Conservation (phyloP, 352 stramenopile species). For the Phytophthora constricta region DNA sequence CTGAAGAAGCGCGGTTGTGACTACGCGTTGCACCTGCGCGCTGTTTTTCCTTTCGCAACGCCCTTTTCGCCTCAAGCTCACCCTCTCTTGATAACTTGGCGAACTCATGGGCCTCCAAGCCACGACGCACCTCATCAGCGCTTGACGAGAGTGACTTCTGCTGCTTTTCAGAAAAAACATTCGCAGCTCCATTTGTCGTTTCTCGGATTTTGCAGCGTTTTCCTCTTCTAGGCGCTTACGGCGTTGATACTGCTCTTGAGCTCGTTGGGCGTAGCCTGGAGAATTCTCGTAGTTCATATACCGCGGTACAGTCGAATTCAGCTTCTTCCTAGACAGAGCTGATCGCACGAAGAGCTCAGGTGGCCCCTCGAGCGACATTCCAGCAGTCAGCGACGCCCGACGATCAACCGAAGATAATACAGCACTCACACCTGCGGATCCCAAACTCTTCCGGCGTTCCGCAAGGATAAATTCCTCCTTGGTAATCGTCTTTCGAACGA, state of each 20-base stretch:
- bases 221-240: constrained; percentile 70
- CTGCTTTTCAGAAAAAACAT: constrained; percentile 54
- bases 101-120: constrained; percentile 61
- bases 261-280: constrained; percentile 49
- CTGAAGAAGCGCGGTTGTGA: constrained; percentile 4
- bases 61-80: constrained; percentile 23
- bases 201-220: constrained; percentile 64
- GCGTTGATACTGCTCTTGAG: constrained; percentile 65
- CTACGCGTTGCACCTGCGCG: constrained; percentile 9
- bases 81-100: constrained; percentile 38
- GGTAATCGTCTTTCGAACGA: constrained; percentile 39
- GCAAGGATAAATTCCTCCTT: constrained; percentile 46
- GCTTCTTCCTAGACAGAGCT: constrained; percentile 46
- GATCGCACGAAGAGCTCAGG: constrained; percentile 41
- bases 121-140: constrained; percentile 60
- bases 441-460: constrained; percentile 54
- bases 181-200: constrained; percentile 60
- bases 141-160: constrained; percentile 45
- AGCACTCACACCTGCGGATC: constrained; percentile 26
- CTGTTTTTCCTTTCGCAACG: constrained; percentile 20
- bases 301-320: constrained; percentile 54
- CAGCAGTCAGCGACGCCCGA: constrained; percentile 34
- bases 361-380: constrained; percentile 24
- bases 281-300: constrained; percentile 73
- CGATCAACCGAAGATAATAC: constrained; percentile 31